Percentiles rank a stretch among this genome's conserved stretches.
Conservation (phyloP, 192 early-diverging fungal genomes). For the Coemansia sp. region DNA sequence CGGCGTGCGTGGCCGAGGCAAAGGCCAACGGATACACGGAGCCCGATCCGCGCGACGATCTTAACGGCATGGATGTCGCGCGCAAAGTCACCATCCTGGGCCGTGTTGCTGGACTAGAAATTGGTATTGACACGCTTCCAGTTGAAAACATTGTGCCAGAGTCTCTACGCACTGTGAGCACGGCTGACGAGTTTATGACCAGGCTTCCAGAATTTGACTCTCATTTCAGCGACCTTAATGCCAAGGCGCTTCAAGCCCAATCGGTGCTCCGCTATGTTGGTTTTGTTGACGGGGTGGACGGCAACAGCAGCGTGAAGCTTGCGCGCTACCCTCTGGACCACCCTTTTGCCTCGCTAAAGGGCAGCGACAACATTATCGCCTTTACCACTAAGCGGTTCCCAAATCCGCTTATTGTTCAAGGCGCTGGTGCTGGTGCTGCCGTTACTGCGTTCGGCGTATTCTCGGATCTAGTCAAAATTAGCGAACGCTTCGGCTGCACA, state of each 20-base stretch:
- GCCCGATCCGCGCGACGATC: constrained; percentile 96
- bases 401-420: constrained; percentile 91
- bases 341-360: constrained; percentile 93
- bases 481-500: constrained; percentile 53
- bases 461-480: constrained; percentile 85
- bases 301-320: constrained; percentile 73
- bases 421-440: constrained; percentile 91
- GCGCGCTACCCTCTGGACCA: constrained; percentile 76
- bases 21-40: constrained; percentile 95
- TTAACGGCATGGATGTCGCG: constrained; percentile 99
- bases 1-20: constrained; percentile 82
- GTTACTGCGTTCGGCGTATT: constrained; percentile 99
- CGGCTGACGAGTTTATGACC: constrained; percentile 81
- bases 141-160: constrained; percentile 98
- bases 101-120: constrained; percentile 75
- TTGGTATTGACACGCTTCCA: constrained; percentile 71
- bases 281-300: constrained; percentile 66
- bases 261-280: constrained; percentile 94
- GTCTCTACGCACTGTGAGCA: constrained; percentile 61
- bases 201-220: constrained; percentile 78
- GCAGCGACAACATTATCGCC: constrained; percentile 97
- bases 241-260: constrained; percentile 62
- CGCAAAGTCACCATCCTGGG: constrained; percentile 90
- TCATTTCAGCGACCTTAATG: constrained; percentile 81
- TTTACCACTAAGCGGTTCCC: constrained; percentile 94